phyloP scores from a whole-genome alignment of 2,329 filamentous ascomycete genomes.

The Bipolaris oryzae region DNA sequence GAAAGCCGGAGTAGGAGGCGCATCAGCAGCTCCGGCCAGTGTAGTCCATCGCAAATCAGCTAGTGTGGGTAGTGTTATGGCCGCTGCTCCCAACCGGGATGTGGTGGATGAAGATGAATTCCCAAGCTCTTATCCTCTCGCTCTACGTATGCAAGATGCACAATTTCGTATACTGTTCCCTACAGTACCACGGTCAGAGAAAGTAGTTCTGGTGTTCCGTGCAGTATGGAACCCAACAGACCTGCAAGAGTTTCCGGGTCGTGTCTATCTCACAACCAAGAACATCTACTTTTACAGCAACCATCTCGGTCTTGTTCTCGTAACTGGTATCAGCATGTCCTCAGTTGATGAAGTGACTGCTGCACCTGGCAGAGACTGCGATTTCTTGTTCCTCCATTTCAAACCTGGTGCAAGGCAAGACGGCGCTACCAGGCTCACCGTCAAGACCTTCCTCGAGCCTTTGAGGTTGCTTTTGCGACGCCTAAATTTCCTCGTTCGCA shows the following conservation, averaged over 20 bases:
- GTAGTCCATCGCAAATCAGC: slow-evolving; percentile 61
- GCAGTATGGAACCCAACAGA: slow-evolving; percentile 85
- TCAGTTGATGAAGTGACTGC: slow-evolving; percentile 87
- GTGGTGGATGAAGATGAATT: slow-evolving; percentile 60
- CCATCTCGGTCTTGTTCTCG: slow-evolving; percentile 86
- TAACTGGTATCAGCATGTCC: slow-evolving; percentile 76
- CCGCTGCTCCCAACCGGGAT: slow-evolving; percentile 20
- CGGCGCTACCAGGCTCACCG: slow-evolving; percentile 74
- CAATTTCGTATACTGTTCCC: slow-evolving; percentile 95
- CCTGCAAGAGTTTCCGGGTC: slow-evolving; percentile 77
- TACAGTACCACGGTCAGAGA: slow-evolving; percentile 75
- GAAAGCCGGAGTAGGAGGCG: slow-evolving; percentile 17
- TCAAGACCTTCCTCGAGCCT: slow-evolving; percentile 93
- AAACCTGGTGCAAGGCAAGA: slow-evolving; percentile 67
- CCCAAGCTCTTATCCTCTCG: slow-evolving; percentile 77
- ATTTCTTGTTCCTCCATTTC: slow-evolving; percentile 87
- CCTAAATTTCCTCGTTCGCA: slow-evolving; percentile 83
- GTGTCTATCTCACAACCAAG: slow-evolving; percentile 84
- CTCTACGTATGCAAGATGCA: slow-evolving; percentile 83
- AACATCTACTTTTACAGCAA: slow-evolving; percentile 97
- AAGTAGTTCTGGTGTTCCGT: slow-evolving; percentile 87
- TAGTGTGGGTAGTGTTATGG: slow-evolving; percentile 55
- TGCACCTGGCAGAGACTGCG: slow-evolving; percentile 86
- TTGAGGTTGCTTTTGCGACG: slow-evolving; percentile 80
- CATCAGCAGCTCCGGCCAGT: slow-evolving; percentile 20